A percentile compares a stretch with the other conserved stretches of the same genome.
phyloP scores from a whole-genome alignment of 2,329 filamentous ascomycete genomes.

The Epichloe amarillans region DNA sequence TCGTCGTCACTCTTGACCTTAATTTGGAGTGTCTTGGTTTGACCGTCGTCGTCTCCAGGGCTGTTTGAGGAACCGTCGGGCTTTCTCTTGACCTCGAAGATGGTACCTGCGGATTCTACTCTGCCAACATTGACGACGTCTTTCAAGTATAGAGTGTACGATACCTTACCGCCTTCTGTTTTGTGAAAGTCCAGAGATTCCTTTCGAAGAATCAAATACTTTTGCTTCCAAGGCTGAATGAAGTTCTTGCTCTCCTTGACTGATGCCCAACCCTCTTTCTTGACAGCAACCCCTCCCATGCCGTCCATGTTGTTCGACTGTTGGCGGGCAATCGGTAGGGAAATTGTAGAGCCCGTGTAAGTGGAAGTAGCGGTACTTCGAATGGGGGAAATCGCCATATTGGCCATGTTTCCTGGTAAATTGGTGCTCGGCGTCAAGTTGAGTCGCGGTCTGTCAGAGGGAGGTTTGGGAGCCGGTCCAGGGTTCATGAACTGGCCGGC shows the following conservation, averaged over 20 bases:
- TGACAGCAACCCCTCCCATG: constrained; percentile 54
- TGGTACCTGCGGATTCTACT: constrained; percentile 80
- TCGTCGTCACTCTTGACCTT: constrained; percentile 93
- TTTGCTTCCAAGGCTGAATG: constrained; percentile 77
- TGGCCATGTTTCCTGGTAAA: constrained; percentile 65
- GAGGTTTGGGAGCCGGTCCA: constrained; percentile 83
- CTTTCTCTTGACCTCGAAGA: constrained; percentile 81
- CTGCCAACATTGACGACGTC: constrained; percentile 84
- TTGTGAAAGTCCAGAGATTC: constrained; percentile 93
- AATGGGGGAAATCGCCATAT: constrained; percentile 59
- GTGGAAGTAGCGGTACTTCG: constrained; percentile 52
- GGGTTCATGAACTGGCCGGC: constrained; percentile 84
- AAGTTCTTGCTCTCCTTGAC: constrained; percentile 87
- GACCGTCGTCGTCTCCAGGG: constrained; percentile 65
- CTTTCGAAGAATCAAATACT: constrained; percentile 83
- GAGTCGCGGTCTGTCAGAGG: constrained; percentile 69
- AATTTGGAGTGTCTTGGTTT: constrained; percentile 74
- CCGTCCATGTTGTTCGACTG: constrained; percentile 48
- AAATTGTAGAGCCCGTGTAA: constrained; percentile 59
- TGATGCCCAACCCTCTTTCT: constrained; percentile 71
- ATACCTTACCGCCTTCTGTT: constrained; percentile 72
- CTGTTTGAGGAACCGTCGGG: constrained; percentile 56
- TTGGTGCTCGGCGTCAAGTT: constrained; percentile 65
- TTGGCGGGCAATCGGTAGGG: constrained; percentile 53
- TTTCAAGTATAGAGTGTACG: constrained; percentile 72